Base-by-base conservation (phyloP, 768 basidiomycete genomes). In the Gyrodon lividus region DNA sequence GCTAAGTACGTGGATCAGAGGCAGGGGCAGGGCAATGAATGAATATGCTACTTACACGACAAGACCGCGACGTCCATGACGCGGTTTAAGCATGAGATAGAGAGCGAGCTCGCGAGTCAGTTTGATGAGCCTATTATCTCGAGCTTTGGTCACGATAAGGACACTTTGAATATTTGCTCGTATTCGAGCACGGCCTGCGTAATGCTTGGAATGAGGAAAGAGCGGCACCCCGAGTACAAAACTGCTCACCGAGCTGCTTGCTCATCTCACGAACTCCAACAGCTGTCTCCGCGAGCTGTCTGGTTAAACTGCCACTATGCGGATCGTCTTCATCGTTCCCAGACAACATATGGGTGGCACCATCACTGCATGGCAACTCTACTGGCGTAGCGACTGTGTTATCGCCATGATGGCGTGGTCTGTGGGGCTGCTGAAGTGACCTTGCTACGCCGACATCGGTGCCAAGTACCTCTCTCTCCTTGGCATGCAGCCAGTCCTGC, bases 261-360 rank as follows among this genome's bases (percentile, higher is more conserved):
- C 93, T 96, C 93, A 98, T 95, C 72, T 99, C 97, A 43, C 97
- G 81, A 10, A 99, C 97, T 34, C 93, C 89, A 12, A 93, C 91
- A 16, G 97, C 97, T 17, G 97, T 99, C 73, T 96, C 96, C 7
- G 96, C 97, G 13, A 99, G 78, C 59, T 94, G 92, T 65, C 82
- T 87, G 6, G 97, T 98, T 61, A 98, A 70, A 65, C 86, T 95
- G 38, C 81, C 80, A 1, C 79, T 81, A 55, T 82, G 83, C 40
- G 84, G 86, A 20, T 89, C 85, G 24, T 87, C 84, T 26, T 83
- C 85, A 42, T 78, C 80, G 41, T 30, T 46, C 24, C 50, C 43
- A 16, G 64, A 37, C 35, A 65, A 46, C 7, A 52, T 41, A 39
- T 51, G 60, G 26, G 58, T 50, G 13, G 60, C 12, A n/a, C 49